Evolutionary conservation across 2,329 filamentous ascomycete species (phyloP).

Genomic region (Pezicula rhizophila): DNA sequence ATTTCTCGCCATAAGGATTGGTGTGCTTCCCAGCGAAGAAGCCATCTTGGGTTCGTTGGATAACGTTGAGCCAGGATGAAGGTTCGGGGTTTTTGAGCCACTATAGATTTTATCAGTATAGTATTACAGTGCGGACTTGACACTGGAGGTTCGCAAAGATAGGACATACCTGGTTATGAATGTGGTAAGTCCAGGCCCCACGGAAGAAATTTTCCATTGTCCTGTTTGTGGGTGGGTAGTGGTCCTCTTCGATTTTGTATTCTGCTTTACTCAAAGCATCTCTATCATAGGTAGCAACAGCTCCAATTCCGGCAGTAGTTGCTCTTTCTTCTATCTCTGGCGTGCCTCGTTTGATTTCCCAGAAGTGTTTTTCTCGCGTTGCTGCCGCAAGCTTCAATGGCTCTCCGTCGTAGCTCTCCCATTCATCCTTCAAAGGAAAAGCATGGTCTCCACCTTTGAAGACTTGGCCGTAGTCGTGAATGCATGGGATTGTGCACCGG

Average conservation of each 20-base stretch:
- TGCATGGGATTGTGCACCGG: conserved; percentile 46
- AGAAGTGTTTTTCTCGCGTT: conserved; percentile 18
- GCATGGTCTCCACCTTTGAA: conserved; percentile 41
- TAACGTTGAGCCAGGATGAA: conserved; percentile 47
- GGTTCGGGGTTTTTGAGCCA: conserved; percentile 51
- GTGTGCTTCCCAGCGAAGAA: conserved; percentile 43
- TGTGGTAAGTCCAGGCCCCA: conserved; percentile 51
- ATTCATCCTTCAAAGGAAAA: conserved; percentile 41
- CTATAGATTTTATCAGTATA: conserved; percentile 26
- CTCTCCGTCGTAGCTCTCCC: conserved; percentile 44
- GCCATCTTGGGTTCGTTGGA: conserved; percentile 46
- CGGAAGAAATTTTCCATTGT: conserved; percentile 50
- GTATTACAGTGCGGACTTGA: not conserved
- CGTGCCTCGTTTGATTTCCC: conserved; percentile 17
- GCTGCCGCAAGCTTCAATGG: conserved; percentile 29
- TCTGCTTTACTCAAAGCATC: conserved; percentile 29
- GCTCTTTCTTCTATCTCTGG: conserved; percentile 8
- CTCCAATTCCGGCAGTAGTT: conserved; percentile 11
- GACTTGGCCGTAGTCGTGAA: conserved; percentile 45
- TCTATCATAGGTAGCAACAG: conserved; percentile 14
- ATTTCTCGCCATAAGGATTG: conserved; percentile 48
- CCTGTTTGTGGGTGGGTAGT: conserved; percentile 49
- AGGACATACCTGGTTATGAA: conserved; percentile 48
- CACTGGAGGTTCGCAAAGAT: not conserved
- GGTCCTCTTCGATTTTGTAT: conserved; percentile 42